phyloP scores from a whole-genome alignment of 2,329 filamentous ascomycete genomes.

The Colletotrichum plurivorum region DNA sequence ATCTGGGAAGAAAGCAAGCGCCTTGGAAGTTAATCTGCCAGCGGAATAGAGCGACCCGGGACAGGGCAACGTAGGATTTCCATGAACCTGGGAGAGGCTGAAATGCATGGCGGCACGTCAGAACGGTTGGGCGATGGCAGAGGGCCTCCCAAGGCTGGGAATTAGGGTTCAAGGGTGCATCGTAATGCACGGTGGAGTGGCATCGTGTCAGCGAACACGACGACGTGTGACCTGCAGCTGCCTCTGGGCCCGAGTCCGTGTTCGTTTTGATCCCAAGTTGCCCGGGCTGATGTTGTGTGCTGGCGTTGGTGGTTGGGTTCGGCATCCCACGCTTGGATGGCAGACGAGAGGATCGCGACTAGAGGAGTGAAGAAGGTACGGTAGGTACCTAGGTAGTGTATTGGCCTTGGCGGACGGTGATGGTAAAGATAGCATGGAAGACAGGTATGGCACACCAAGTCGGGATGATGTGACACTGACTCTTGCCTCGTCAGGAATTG shows the following conservation, averaged over 20 bases:
- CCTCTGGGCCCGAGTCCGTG: no score
- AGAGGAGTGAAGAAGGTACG: background rate
- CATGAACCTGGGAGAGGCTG: no score
- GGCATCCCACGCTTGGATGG: slow-evolving; percentile 5
- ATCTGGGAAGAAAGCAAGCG: background rate
- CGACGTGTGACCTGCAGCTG: slow-evolving; percentile 7
- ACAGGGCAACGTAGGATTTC: background rate
- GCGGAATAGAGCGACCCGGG: background rate
- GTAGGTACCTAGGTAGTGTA: no score
- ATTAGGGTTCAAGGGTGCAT: slow-evolving; percentile 24
- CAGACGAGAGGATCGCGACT: background rate
- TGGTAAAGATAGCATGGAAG: background rate
- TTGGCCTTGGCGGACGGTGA: background rate
- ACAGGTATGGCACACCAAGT: slow-evolving; percentile 3
- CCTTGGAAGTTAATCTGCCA: slow-evolving; percentile 15
- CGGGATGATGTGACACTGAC: no score
- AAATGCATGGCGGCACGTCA: background rate
- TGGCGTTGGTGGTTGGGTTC: slow-evolving; percentile 9
- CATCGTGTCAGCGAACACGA: slow-evolving; percentile 6
- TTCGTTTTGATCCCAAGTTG: background rate
- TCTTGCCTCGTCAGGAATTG: no score
- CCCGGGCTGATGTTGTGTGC: background rate
- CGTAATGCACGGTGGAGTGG: slow-evolving; percentile 14
- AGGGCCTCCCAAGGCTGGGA: background rate
- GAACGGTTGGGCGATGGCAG: background rate